Base-by-base conservation (phyloP, 2,329 filamentous ascomycete genomes). In the Talaromyces sp. region DNA sequence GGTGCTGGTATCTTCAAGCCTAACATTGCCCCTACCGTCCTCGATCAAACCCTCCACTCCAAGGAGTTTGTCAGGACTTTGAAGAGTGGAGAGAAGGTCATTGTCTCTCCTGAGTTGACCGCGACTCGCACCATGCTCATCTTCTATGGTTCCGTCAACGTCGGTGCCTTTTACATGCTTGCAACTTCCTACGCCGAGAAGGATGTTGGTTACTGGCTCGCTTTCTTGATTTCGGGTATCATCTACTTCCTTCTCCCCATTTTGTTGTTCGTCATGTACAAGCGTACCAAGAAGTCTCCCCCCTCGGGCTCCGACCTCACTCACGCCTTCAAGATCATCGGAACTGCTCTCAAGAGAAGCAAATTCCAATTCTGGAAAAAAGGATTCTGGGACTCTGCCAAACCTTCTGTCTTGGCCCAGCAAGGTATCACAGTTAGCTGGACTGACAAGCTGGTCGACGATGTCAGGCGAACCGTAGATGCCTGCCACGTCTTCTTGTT, bases 181-280 rank as follows among this genome's bases (percentile, higher is more conserved):
- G 81, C 80, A 71, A 92, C 89, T 86, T 88, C 87, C 39, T 93
- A 90, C 72, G 86, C 89, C 1, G 90, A 92, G 77, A 89, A 90
- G 73, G 91, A 90, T 67, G 84, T 91, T 57, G 90, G 90, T 22
- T 64, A 63, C 35, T 80, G 78, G 77, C 65, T 79, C 19, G 71
- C 77, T 0, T 77, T 71, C 52, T 58, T 77, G 33, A 61, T 76
- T 8, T 58, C 72, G 0, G 73, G 70, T 0, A 68, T 72, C n/a
- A 69, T 77, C 25, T 77, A 76, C n/a, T 75, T 78, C 56, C 69
- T 78, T 2, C 67, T 79, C 1, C 77, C 78, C 0, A 67, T 76
- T 13, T 67, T 78, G 3, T 71, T 78, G 39, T 64, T 68, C 3
- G 68, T 71, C 9, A 70, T 75, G 27, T 79, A 79, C 60, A 78